Base-by-base conservation (phyloP, 768 basidiomycete species). In the Rhodotorula paludigena region DNA sequence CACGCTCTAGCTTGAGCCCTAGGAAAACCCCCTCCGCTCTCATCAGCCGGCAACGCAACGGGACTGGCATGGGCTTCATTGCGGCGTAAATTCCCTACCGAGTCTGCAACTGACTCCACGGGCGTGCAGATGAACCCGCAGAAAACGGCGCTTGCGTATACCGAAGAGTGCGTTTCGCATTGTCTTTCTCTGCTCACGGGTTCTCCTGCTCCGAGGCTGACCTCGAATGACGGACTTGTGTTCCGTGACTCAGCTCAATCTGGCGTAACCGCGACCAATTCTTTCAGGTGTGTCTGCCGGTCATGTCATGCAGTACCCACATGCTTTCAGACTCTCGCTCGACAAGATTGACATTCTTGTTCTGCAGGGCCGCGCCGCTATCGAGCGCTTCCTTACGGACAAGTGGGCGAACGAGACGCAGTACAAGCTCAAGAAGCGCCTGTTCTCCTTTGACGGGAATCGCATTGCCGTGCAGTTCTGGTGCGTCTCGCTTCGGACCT, bases 201-300 rank as follows among this genome's bases (percentile, higher is more conserved):
- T 25, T 25, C 45, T 23, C 45, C 21, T 47, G 20, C n/a, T 47
- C 45, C 45, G 20, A 9, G 15, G 20, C 45, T 12, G n/a, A 12
- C 45, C 45, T 15, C 9, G 38, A 39, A 15, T 39, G 38, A 39
- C 9, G 38, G 45, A 47, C 45, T 38, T 28, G 12, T 35, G 32
- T 53, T 38, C 32, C 53, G 25, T 25, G 5, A 35, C 2, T 12
- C 36, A 41, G 39, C 41, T 42, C 41, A 5, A 77, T 82, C 72
- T 85, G 84, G 85, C 78, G 85, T 32, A 86, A 86, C 77, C 79
- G 85, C 41, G 82, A 81, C 74, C 63, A 76, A 25, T 86, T 86
- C 75, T 72, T 82, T 66, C 64, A 65, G 47, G 63, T 64, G 63
- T 8, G 53, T 20, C 21, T 33, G 7, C 28, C 41, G 18, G 20